Evolutionary conservation across 768 basidiomycete genomes (phyloP).

Genomic region (Boletus reticuloceps): DNA sequence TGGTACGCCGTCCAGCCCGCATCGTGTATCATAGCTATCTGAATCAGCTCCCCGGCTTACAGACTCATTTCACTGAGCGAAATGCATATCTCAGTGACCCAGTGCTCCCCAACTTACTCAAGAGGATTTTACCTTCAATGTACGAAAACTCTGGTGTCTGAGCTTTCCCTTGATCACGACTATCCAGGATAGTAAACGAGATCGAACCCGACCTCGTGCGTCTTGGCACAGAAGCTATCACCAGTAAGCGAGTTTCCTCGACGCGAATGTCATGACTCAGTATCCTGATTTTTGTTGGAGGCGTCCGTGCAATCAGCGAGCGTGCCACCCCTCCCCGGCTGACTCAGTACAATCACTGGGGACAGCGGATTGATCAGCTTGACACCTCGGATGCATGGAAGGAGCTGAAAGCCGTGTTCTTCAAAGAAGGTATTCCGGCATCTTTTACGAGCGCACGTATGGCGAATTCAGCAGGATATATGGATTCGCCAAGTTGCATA

Average conservation of each 20-base stretch:
- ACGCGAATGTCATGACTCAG: neutral
- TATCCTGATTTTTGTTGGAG: slow-evolving; percentile 31
- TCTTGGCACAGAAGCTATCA: slow-evolving; percentile 55
- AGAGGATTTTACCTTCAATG: slow-evolving; percentile 51
- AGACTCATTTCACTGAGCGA: slow-evolving; percentile 54
- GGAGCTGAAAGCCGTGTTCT: slow-evolving; percentile 56
- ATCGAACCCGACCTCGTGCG: slow-evolving; percentile 60
- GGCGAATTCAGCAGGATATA: slow-evolving; percentile 59
- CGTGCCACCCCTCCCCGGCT: slow-evolving; percentile 50
- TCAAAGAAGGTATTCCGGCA: slow-evolving; percentile 65
- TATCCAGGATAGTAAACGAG: slow-evolving; percentile 41
- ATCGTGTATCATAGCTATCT: neutral
- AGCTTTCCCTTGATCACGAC: neutral
- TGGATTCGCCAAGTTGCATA: slow-evolving; percentile 61
- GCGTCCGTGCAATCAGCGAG: slow-evolving; percentile 46
- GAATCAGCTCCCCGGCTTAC: neutral
- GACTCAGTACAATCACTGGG: slow-evolving; percentile 76
- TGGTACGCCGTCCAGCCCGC: slow-evolving; percentile 33
- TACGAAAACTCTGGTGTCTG: slow-evolving; percentile 18
- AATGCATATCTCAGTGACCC: slow-evolving; percentile 64
- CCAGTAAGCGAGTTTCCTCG: slow-evolving; percentile 37
- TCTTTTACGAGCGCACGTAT: slow-evolving; percentile 65
- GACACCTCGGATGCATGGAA: slow-evolving; percentile 76
- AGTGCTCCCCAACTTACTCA: slow-evolving; percentile 58
- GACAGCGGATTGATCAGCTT: slow-evolving; percentile 59